Evolutionary conservation across 1,139 yeast genomes (phyloP), one percentile per base, ranked within the genome.

Genomic region (Candida sp.): DNA sequence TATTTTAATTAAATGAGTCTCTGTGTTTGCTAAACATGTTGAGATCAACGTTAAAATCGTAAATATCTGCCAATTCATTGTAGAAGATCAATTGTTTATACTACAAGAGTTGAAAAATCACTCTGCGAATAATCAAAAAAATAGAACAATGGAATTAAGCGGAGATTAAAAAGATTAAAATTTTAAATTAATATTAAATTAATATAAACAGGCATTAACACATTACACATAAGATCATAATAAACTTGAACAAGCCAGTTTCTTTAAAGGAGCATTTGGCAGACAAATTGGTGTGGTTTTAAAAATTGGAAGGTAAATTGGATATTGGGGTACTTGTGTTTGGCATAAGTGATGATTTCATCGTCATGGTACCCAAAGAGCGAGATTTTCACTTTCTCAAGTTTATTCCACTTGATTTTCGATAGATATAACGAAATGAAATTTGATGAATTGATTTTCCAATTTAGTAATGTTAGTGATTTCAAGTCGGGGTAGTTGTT

Each of bases 21-120:
- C 78, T 2, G 78, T 73, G 41, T 73, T 73, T 32, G 72, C 75
- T 22, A 46, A 15, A 39, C 54, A 49, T 33, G 8, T 12, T 29
- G 8, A 8, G 12, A 37, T 9, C 34, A 37, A 29, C 34, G 6
- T 5, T 5, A 37, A 12, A 4, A 27, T 11, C 15, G 15, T 5
- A 8, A 36, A 5, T 36, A 25, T n/a, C 22, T 12, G n/a, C 21
- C 32, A 23, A 21, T 19, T 19, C 36, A 34, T 34, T 30, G 29
- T n/a, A n/a, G 9, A 25, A 25, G 29, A 25, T 6, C 9, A 6
- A 9, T 25, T 25, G 29, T 6, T 25, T 25, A 9, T 25, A 6
- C 9, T 6, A 6, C 9, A 9, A 6, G 9, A 25, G 9, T 25
- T 25, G 29, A 25, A 25, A 25, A 25, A 25, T 25, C 29, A 25